Evolutionary conservation across 140 eudicot species (phyloP).

Genomic region (Erigeron philadelphicus): DNA sequence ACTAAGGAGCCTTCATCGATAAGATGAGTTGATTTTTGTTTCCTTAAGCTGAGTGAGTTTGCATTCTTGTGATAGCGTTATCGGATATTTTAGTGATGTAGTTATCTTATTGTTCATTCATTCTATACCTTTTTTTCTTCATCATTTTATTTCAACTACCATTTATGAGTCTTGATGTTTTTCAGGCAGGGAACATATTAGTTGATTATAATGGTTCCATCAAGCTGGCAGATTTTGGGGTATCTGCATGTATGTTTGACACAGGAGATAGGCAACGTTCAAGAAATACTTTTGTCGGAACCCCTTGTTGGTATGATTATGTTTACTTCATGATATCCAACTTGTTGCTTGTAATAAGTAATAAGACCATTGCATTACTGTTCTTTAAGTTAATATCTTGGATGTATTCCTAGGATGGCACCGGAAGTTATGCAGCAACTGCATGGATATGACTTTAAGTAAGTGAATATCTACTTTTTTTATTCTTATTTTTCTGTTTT

Average conservation of each 20-base stretch:
- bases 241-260: constrained; percentile 94
- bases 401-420: constrained; percentile 68
- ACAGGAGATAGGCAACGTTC: constrained; percentile 92
- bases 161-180: constrained; percentile 17
- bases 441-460: constrained; percentile 96
- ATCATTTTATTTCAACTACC: constrained; percentile 2
- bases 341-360: constrained; percentile 5
- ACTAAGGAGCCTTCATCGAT: neutral
- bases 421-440: constrained; percentile 94
- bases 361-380: neutral
- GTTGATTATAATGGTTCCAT: constrained; percentile 65
- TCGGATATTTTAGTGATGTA: neutral
- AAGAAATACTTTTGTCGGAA: constrained; percentile 94
- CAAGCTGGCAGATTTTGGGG: constrained; percentile 94
- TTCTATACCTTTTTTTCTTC: constrained; percentile 4
- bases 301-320: constrained; percentile 84
- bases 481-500: neutral
- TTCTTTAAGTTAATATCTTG: constrained; percentile 16
- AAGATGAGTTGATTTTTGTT: neutral
- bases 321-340: constrained; percentile 4
- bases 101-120: neutral
- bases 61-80: neutral
- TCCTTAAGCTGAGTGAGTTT: neutral
- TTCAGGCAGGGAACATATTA: constrained; percentile 91
- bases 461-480: constrained; percentile 29